These are phyloP conservation scores for Venturia effusa DNA, from an alignment of 2,329 filamentous ascomycete genomes.

Conservation along the genomic window DNA sequence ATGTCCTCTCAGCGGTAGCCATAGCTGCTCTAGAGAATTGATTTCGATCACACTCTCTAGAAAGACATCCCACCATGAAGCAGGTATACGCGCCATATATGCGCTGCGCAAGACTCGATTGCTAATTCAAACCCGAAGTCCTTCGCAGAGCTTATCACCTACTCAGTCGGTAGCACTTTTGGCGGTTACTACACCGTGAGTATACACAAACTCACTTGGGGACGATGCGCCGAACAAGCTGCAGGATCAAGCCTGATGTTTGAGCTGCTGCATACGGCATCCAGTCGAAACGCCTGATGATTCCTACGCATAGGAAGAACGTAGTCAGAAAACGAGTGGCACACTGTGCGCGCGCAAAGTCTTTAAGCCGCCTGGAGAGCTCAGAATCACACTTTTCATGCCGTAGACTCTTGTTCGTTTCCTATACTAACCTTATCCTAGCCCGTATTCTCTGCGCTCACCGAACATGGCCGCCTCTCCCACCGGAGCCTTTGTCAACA, in stretches of 20 bases:
- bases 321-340: background rate
- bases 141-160: constrained; percentile 65
- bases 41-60: background rate
- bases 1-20: constrained; percentile 5
- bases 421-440: constrained; percentile 27
- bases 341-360: background rate
- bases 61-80: constrained; percentile 6
- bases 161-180: constrained; percentile 80
- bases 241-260: background rate
- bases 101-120: background rate
- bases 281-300: background rate
- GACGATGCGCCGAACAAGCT: background rate
- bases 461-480: constrained; percentile 67
- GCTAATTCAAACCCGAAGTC: background rate
- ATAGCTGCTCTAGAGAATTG: constrained; percentile 5
- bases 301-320: background rate
- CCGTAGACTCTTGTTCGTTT: background rate
- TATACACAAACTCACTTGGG: background rate
- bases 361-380: background rate
- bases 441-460: constrained; percentile 74
- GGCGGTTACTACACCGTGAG: constrained; percentile 86
- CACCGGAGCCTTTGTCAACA: constrained; percentile 58
- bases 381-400: background rate
- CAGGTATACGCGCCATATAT: constrained; percentile 3
- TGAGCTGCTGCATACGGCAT: background rate